Conservation (phyloP, 768 basidiomycete species). For the Termitomyces sp. region DNA sequence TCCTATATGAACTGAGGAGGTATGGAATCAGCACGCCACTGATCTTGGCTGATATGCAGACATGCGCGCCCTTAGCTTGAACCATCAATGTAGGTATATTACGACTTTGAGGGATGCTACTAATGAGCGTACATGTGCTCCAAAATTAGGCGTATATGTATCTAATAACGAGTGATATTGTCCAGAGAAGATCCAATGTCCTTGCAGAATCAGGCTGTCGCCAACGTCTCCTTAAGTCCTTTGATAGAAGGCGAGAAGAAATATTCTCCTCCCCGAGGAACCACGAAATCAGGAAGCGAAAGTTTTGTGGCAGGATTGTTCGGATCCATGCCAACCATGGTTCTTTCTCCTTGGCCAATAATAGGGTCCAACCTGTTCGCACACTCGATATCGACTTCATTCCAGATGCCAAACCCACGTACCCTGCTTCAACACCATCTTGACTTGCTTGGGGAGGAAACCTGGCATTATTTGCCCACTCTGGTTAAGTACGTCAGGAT, state of each 20-base stretch:
- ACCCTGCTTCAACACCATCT: conserved; percentile 27
- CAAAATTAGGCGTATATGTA: background rate
- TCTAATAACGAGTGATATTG: background rate
- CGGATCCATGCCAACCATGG: conserved; percentile 27
- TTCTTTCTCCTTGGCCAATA: conserved; percentile 30
- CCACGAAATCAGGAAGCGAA: conserved; percentile 32
- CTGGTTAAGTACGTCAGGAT: conserved; percentile 14
- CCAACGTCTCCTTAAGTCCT: conserved; percentile 33
- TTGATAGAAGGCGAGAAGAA: conserved; percentile 48
- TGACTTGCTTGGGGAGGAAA: conserved; percentile 26
- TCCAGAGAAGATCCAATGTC: too few species aligned
- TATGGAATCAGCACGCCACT: background rate
- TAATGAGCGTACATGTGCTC: background rate
- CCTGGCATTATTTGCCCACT: conserved; percentile 31
- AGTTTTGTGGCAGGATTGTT: conserved; percentile 24
- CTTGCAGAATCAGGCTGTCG: conserved; percentile 3
- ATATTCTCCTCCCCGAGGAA: conserved; percentile 47
- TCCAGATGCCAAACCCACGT: background rate
- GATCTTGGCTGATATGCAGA: background rate
- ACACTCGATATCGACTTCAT: background rate
- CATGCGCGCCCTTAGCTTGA: background rate
- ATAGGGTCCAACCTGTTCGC: conserved; percentile 43
- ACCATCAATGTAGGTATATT: background rate
- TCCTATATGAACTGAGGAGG: background rate
- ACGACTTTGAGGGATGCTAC: background rate